These are phyloP conservation scores for Spinellus fusiger DNA, from an alignment of 192 early-diverging fungal species.

Conservation along the genomic window DNA sequence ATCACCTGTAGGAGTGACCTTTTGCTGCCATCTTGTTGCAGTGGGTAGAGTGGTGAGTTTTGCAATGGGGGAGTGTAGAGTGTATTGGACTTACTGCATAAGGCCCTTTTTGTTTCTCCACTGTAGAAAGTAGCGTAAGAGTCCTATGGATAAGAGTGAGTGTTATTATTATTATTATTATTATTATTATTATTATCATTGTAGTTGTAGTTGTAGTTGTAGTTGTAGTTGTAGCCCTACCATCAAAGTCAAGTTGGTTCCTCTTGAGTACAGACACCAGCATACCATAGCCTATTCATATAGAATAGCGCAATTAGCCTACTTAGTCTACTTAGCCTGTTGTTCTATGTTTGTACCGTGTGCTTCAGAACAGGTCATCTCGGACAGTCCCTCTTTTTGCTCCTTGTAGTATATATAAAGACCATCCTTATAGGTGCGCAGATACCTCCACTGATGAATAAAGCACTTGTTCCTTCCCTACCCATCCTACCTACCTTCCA, in stretches of 20 bases:
- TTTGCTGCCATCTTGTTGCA: slow-evolving; percentile 42
- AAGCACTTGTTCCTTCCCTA: neutral
- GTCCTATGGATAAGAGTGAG: slow-evolving; percentile 1
- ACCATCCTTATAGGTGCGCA: slow-evolving; percentile 40
- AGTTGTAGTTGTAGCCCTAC: slow-evolving; percentile 2
- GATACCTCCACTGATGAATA: slow-evolving; percentile 22
- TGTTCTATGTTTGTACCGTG: slow-evolving; percentile 29
- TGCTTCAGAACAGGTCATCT: slow-evolving; percentile 50
- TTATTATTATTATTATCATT: neutral
- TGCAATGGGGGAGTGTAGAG: neutral
- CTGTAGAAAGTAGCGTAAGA: slow-evolving; percentile 41
- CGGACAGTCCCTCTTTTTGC: slow-evolving; percentile 37
- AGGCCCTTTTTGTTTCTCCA: slow-evolving; percentile 43
- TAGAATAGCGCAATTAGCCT: neutral
- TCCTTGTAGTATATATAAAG: slow-evolving; percentile 51
- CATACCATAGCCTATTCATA: slow-evolving; percentile 46
- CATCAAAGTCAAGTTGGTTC: slow-evolving; percentile 51
- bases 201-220: neutral
- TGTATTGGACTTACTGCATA: slow-evolving; percentile 24
- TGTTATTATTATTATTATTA: neutral
- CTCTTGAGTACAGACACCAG: slow-evolving; percentile 43
- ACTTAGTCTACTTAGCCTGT: neutral
- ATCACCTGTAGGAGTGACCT: slow-evolving; percentile 20
- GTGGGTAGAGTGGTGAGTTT: neutral
- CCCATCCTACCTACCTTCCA: neutral